phyloP scores from a whole-genome alignment of 2,329 filamentous ascomycete species.

The Ambrosiella beaveri region DNA sequence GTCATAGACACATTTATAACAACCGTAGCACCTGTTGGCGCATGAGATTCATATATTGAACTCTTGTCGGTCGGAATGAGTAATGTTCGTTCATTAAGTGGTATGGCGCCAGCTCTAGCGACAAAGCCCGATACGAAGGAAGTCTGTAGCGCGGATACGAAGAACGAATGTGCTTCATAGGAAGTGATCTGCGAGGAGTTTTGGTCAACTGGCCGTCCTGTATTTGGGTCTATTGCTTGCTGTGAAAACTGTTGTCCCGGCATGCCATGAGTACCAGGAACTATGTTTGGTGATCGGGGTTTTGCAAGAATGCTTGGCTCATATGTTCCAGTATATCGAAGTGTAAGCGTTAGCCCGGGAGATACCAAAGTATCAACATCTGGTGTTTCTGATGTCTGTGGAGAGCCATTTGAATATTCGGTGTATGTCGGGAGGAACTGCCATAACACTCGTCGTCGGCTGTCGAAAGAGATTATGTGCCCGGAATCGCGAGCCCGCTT shows the following conservation, averaged over 20 bases:
- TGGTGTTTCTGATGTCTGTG: background rate
- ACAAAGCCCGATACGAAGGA: slow-evolving; percentile 3
- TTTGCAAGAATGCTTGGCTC: slow-evolving; percentile 9
- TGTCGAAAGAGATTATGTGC: slow-evolving; percentile 35
- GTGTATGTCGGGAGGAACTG: slow-evolving; percentile 31
- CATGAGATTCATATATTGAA: slow-evolving; percentile 18
- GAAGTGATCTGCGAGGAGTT: background rate
- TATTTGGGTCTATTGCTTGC: background rate
- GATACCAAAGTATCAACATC: slow-evolving; percentile 4
- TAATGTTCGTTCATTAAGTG: slow-evolving; percentile 10
- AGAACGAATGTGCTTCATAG: slow-evolving; percentile 6
- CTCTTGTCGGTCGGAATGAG: slow-evolving; percentile 18
- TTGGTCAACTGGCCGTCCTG: background rate
- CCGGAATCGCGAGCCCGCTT: slow-evolving; percentile 32
- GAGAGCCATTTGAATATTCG: slow-evolving; percentile 19
- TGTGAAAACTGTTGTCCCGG: background rate
- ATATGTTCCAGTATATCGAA: slow-evolving; percentile 1
- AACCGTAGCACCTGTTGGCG: slow-evolving; percentile 24
- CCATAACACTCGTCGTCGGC: slow-evolving; percentile 34
- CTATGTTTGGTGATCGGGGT: background rate
- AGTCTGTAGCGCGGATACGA: slow-evolving; percentile 9
- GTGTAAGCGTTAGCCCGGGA: slow-evolving; percentile 4
- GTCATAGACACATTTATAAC: slow-evolving; percentile 38
- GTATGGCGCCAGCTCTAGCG: slow-evolving; percentile 4
- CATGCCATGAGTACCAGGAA: background rate